These are phyloP conservation scores for Geotrichum phurueaensis DNA, from an alignment of 1,139 yeast species.

Conservation along the genomic window DNA sequence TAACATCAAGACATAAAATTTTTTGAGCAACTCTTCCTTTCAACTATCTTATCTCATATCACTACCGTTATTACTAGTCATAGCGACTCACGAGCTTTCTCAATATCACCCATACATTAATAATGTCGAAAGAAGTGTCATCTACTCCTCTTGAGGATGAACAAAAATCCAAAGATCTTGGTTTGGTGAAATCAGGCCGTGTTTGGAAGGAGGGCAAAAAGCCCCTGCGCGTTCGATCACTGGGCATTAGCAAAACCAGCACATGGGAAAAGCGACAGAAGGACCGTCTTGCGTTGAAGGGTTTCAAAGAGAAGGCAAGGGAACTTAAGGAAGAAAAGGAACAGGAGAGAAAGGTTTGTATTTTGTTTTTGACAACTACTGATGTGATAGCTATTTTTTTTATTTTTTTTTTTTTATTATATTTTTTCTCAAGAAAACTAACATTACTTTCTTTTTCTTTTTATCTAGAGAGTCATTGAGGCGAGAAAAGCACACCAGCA, in stretches of 20 bases:
- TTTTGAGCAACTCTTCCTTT: neutral
- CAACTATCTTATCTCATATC: neutral
- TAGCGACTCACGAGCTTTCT: neutral
- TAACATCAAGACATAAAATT: neutral
- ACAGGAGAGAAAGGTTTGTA: conserved; percentile 27
- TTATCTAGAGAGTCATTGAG: conserved; percentile 21
- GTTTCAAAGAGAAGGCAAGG: conserved; percentile 34
- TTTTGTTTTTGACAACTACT: neutral
- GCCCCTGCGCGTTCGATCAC: conserved; percentile 29
- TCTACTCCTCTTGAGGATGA: neutral
- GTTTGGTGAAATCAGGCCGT: conserved; percentile 23
- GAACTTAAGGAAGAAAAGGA: conserved; percentile 38
- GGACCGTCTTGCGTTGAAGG: conserved; percentile 28
- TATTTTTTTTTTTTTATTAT: neutral
- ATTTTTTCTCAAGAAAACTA: neutral
- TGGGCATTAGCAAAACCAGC: conserved; percentile 28
- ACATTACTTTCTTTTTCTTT: neutral
- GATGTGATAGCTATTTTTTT: neutral
- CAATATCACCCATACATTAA: neutral
- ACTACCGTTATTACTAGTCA: neutral
- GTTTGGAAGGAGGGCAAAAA: conserved; percentile 36
- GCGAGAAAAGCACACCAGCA: conserved; percentile 35
- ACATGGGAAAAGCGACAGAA: conserved; percentile 34
- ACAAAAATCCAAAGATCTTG: neutral
- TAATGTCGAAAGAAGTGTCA: neutral